Evolutionary conservation across 495 filamentous ascomycete species (phyloP).

Genomic region (Podospora comata): DNA sequence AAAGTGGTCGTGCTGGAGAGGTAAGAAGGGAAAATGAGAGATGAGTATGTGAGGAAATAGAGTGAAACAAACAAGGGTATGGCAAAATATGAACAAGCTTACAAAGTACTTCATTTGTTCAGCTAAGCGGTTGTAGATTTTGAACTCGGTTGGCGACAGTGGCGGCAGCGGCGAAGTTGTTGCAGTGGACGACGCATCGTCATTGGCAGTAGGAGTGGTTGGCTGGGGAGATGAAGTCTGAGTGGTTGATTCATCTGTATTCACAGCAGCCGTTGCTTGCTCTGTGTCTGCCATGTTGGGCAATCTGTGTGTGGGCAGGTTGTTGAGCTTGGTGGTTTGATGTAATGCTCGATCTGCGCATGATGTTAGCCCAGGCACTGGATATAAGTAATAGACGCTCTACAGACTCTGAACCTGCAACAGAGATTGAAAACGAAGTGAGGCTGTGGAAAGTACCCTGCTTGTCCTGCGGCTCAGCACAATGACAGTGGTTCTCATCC

Average conservation of each 20-base stretch:
- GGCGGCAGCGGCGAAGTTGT: slow-evolving; percentile 25
- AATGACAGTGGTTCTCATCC: background rate
- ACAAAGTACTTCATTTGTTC: slow-evolving; percentile 77
- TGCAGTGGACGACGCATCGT: slow-evolving; percentile 1
- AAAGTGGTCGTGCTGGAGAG: slow-evolving; percentile 70
- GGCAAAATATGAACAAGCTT: slow-evolving; percentile 6
- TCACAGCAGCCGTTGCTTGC: background rate
- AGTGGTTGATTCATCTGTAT: background rate
- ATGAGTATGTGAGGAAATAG: background rate
- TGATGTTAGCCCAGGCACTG: background rate
- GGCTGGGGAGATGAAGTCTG: background rate
- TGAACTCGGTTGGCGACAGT: slow-evolving; percentile 28
- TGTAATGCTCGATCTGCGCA: background rate
- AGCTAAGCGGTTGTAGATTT: slow-evolving; percentile 65
- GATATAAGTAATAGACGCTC: background rate
- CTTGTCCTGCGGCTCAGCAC: background rate
- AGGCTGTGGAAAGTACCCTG: background rate
- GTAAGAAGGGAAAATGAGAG: background rate
- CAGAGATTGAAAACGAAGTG: background rate
- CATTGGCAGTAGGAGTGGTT: background rate
- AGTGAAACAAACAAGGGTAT: too few species aligned
- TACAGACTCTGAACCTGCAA: background rate
- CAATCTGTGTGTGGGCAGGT: background rate
- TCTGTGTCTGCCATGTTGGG: background rate
- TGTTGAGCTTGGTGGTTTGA: background rate